Conservation (phyloP, 2,329 filamentous ascomycete genomes). For the Colletotrichum incanum region DNA sequence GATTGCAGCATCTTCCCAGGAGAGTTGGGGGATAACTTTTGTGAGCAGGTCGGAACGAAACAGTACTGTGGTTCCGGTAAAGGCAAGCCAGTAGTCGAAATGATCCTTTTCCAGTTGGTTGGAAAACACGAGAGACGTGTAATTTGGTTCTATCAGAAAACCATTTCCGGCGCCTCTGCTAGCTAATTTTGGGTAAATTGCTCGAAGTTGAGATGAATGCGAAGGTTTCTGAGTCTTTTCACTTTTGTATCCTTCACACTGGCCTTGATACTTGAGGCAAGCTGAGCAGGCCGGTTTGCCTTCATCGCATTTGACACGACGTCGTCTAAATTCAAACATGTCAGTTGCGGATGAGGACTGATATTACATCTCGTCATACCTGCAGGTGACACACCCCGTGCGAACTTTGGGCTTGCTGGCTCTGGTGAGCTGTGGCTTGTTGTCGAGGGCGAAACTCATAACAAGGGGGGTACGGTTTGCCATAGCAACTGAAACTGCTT, state of each 20-base stretch:
- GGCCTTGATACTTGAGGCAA: constrained; percentile 32
- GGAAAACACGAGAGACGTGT: constrained; percentile 23
- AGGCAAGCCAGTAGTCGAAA: constrained; percentile 36
- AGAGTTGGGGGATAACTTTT: constrained; percentile 42
- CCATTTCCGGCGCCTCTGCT: background rate
- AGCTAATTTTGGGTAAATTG: background rate
- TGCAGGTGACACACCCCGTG: constrained; percentile 30
- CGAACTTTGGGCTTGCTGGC: constrained; percentile 25
- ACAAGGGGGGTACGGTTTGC: background rate
- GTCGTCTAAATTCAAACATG: background rate
- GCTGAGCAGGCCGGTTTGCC: constrained; percentile 22
- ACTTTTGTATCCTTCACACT: constrained; percentile 19
- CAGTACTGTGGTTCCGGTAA: background rate
- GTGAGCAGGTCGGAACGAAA: constrained; percentile 18
- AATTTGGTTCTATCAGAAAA: constrained; percentile 16
- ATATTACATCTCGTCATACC: background rate
- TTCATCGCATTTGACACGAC: constrained; percentile 33
- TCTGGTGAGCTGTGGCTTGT: background rate
- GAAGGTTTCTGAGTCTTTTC: background rate
- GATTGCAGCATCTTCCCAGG: constrained; percentile 46
- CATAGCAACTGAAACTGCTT: background rate
- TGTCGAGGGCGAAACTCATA: constrained; percentile 6
- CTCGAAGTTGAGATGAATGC: background rate
- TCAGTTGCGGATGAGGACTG: background rate
- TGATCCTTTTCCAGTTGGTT: constrained; percentile 33